A percentile compares a stretch with the other conserved stretches of the same genome.
Conservation (phyloP, 345 rosid species). For the Chamaenerion angustifolium region DNA sequence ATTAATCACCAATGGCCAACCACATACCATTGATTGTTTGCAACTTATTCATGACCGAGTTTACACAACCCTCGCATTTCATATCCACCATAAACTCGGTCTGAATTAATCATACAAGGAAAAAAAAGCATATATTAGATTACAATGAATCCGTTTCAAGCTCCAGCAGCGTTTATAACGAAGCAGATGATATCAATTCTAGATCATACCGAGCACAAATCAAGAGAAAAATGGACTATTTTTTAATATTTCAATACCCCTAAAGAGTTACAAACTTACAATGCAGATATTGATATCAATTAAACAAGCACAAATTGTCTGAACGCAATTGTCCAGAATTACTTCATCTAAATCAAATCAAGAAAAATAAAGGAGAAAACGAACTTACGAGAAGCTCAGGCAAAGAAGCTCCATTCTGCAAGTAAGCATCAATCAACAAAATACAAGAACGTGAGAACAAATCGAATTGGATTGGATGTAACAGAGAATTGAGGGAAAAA, state of each 20-base stretch:
- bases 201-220: too few relatives aligned
- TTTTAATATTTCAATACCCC: background rate
- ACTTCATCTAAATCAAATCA: conserved; percentile 1
- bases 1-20: background rate
- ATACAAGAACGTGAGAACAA: conserved; percentile 9
- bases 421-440: conserved; percentile 3
- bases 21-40: conserved; percentile 48
- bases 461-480: background rate
- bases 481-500: conserved; percentile 1
- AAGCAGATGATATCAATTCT: too few relatives aligned
- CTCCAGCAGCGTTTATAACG: conserved; percentile 1
- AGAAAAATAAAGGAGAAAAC: background rate
- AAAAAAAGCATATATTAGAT: background rate
- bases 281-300: background rate
- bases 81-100: conserved; percentile 97
- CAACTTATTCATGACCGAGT: conserved; percentile 66
- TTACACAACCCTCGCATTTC: conserved; percentile 87
- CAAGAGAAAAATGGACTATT: background rate
- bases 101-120: conserved; percentile 16
- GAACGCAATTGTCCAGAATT: background rate
- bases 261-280: too few relatives aligned
- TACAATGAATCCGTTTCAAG: background rate
- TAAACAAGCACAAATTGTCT: background rate
- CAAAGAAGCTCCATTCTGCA: conserved; percentile 44
- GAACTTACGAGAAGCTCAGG: conserved; percentile 77